Percentiles rank a stretch among this genome's conserved stretches.
phyloP scores from a whole-genome alignment of 306 rosid genomes.

The Cucumis sativus region Cucumber_9930_V3 NC_026657.2:33342501-33343000 shows the following conservation, averaged over 20 bases:
- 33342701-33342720: no score
- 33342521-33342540: slow-evolving; percentile 57
- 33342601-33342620: neutral
- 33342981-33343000: neutral
- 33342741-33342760: no score
- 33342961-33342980: slow-evolving; percentile 51
- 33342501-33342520: slow-evolving; percentile 35
- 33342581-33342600: neutral
- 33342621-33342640: slow-evolving; percentile 5
- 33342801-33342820: slow-evolving; percentile 79
- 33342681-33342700: no score
- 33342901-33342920: slow-evolving; percentile 50
- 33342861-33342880: slow-evolving; percentile 64
- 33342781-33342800: slow-evolving; percentile 10
- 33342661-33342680: no score
- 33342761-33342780: neutral
- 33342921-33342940: slow-evolving; percentile 52
- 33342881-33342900: slow-evolving; percentile 49
- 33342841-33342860: slow-evolving; percentile 37
- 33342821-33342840: slow-evolving; percentile 30
- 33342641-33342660: neutral
- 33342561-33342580: slow-evolving; percentile 56
- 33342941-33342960: slow-evolving; percentile 35
- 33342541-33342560: slow-evolving; percentile 58
- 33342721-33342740: no score